These are phyloP conservation scores for Yamadazyma conglobata DNA, from an alignment of 1,139 yeast species.

Conservation along the genomic window DNA sequence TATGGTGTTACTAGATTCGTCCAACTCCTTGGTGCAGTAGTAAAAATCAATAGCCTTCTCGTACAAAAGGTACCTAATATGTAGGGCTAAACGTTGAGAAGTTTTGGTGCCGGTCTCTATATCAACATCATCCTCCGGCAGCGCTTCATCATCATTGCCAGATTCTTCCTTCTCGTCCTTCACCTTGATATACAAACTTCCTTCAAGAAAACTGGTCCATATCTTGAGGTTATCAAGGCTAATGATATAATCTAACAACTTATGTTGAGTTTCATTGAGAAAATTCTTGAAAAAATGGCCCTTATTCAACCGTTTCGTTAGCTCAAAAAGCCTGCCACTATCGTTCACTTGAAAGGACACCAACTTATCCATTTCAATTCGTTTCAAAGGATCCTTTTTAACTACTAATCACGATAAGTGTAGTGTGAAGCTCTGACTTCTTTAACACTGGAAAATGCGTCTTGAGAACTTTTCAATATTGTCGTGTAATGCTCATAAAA, in stretches of 20 bases:
- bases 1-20: conserved; percentile 22
- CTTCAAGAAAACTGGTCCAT: conserved; percentile 55
- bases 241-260: conserved; percentile 46
- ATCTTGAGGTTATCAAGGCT: conserved; percentile 28
- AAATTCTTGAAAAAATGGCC: conserved; percentile 54
- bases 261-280: conserved; percentile 59
- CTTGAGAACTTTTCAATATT: conserved; percentile 1
- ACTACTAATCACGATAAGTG: no score
- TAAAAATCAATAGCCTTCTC: conserved; percentile 66
- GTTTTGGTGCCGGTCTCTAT: conserved; percentile 49
- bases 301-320: conserved; percentile 47
- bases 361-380: conserved; percentile 44
- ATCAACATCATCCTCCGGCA: conserved; percentile 21
- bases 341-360: conserved; percentile 43
- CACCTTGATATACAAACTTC: conserved; percentile 43
- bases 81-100: conserved; percentile 55
- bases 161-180: conserved; percentile 9
- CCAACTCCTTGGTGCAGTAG: conserved; percentile 31
- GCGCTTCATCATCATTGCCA: conserved; percentile 6
- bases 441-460: conserved; percentile 1
- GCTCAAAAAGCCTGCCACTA: conserved; percentile 35
- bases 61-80: conserved; percentile 66
- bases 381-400: no score
- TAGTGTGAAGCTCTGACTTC: no score
- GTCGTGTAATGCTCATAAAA: no score